A percentile compares a stretch with the other conserved stretches of the same genome.
Conservation (phyloP, 2,329 filamentous ascomycete genomes). For the Xylaria digitata region DNA sequence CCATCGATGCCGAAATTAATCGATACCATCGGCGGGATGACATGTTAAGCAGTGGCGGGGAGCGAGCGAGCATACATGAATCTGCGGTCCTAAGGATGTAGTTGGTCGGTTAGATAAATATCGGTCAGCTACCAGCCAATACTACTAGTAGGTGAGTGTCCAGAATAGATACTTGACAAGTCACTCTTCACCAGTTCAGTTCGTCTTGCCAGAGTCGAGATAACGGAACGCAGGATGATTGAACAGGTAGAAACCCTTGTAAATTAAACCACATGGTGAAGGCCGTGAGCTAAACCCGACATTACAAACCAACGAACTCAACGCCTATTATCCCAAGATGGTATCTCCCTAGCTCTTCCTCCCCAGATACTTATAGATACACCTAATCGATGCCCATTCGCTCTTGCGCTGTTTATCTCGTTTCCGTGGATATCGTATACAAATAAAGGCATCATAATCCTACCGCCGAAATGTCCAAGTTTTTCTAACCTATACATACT, state of each 20-base stretch:
- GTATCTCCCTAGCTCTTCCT: not conserved
- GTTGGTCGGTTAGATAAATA: not conserved
- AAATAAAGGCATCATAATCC: not conserved
- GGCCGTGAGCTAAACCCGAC: not conserved
- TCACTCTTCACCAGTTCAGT: not conserved
- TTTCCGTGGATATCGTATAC: not conserved
- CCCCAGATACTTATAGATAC: not conserved
- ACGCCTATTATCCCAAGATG: not conserved
- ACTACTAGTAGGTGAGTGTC: not conserved
- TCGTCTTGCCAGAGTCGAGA: not conserved
- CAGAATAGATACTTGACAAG: not conserved
- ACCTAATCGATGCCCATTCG: not conserved
- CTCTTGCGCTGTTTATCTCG: not conserved
- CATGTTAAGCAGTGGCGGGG: not conserved
- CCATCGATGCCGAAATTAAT: not conserved
- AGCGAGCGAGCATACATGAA: not conserved
- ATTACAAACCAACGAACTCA: not conserved
- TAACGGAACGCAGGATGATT: not conserved
- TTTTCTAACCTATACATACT: not conserved
- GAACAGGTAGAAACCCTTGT: not conserved
- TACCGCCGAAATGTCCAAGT: not conserved
- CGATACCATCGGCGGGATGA: not conserved
- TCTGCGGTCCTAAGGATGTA: not conserved
- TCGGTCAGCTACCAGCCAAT: not conserved
- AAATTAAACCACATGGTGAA: not conserved